Evolutionary conservation across 352 stramenopile genomes (phyloP), one percentile per base, ranked within the genome.

Genomic region (Pythium rishiriense): DNA sequence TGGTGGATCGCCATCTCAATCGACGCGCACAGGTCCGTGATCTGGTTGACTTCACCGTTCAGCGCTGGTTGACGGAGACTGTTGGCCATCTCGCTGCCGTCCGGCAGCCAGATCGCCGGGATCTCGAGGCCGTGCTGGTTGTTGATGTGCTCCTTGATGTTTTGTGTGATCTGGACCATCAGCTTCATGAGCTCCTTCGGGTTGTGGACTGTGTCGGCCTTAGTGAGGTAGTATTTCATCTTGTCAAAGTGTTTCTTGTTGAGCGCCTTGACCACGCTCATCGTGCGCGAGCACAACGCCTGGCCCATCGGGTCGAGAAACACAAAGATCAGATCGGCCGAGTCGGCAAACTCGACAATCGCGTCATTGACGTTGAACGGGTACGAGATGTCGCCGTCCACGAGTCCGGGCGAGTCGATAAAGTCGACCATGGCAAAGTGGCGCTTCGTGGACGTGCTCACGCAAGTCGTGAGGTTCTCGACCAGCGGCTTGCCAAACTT

Each of bases 131-230:
- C 75, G 58, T 87, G 78, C 60, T 83, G 78, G 68, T 87, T 86
- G 57, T 89, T 82, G 61, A 89, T 84, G 64, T 83, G 72, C 33
- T 83, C 70, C 61, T 82, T 79, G 66, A 86, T 84, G 57, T 81
- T 85, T 50, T 88, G 77, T 28, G 77, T 88, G 65, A 85, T 86
- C 49, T 86, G 78, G 28, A 85, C 75, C 67, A 83, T 83, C 42
- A 89, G 70, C 61, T 87, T 87, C 77, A 86, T 87, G 26, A 89
- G 62, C 52, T 89, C 80, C 35, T 82, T 83, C 22, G 79, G 73
- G 58, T 78, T 82, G 35, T 72, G 75, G 45, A 87, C 71, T 9
- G 78, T 86, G 53, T 89, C 80, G 37, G 79, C 79, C 71, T 87
- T 89, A 37, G 80, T 86, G 26, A 89, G 41, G 57, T 86, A 89